Base-by-base conservation (phyloP, 768 basidiomycete genomes). In the Daedaleopsis sinensis region DNA sequence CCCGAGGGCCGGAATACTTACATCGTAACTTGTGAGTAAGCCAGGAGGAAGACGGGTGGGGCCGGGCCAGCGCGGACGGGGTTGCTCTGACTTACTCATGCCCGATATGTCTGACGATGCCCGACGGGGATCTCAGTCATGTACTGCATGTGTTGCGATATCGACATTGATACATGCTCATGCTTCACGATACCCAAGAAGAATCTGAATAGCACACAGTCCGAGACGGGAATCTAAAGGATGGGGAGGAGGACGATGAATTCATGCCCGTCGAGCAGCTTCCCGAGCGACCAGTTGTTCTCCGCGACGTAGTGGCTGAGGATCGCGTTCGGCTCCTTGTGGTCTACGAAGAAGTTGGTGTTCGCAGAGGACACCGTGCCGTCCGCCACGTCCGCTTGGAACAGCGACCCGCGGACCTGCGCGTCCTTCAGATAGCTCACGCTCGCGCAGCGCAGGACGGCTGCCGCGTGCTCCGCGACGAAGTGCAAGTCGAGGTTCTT, bases 261-360 rank as follows among this genome's bases (percentile, higher is more conserved):
- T 59, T 76, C 73, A 56, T 74, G 67, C 0, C 72, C 73, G 4
- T 74, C 73, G 16, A 68, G 57, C 18, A 75, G 55, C 47, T 70
- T 69, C 1, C 75, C 72, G 19, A 76, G 59, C 21, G 13, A 15
- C 74, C 75, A 76, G 0, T 51, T 47, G 6, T 62, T 54, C 11
- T 21, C n/a, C 10, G 42, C 51, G 37, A 67, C 59, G 63, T 68
- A 76, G 0, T 51, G 35, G 16, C 62, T 50, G 27, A 76, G 62
- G 7, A 67, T 71, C 5, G 52, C 62, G 42, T 68, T 54, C 0
- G 74, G 74, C 43, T 74, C 75, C 0, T 13, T 39, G 53, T 78
- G 76, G 44, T 74, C 71, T n/a, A 77, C 65, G 57, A 62, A 73
- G 57, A 76, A 77, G 10, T 67, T 37, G 0, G 77, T 77, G 60